Evolutionary conservation across 2,329 filamentous ascomycete species (phyloP).

Genomic region (Nemania sp.): DNA sequence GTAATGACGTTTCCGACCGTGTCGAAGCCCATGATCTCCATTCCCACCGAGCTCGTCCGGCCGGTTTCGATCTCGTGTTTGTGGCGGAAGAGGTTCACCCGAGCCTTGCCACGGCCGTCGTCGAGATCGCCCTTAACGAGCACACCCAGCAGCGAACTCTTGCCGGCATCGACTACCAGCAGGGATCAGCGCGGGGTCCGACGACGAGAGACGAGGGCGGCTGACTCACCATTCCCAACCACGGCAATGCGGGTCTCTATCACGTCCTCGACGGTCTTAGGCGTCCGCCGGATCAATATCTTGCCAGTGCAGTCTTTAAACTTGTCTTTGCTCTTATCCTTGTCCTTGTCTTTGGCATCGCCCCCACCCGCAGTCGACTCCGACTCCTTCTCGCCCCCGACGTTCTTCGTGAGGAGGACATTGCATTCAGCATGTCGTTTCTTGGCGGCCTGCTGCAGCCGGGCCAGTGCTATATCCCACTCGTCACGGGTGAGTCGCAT

Average conservation of each 20-base stretch:
- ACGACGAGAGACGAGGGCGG: constrained; percentile 11
- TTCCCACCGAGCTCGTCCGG: constrained; percentile 91
- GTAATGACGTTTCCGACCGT: constrained; percentile 80
- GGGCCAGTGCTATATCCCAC: constrained; percentile 73
- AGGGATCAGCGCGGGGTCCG: constrained; percentile 1
- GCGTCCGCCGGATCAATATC: constrained; percentile 76
- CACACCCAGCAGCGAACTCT: constrained; percentile 94
- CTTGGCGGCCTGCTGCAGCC: constrained; percentile 68
- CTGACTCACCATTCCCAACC: constrained; percentile 78
- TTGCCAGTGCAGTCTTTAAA: constrained; percentile 75
- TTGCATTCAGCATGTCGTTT: constrained; percentile 74
- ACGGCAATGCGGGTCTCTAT: constrained; percentile 97
- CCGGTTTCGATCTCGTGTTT: constrained; percentile 98
- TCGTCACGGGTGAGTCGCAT: constrained; percentile 76
- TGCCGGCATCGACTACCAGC: constrained; percentile 83
- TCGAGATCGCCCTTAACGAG: constrained; percentile 94
- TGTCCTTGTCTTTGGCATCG: constrained; percentile 64
- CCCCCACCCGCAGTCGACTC: constrained; percentile 50
- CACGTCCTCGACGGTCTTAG: constrained; percentile 77
- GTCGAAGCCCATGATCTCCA: constrained; percentile 99
- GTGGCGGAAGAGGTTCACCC: constrained; percentile 94
- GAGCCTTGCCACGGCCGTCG: constrained; percentile 89
- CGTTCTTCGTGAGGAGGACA: constrained; percentile 86
- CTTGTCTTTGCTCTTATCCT: constrained; percentile 59
- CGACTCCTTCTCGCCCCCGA: constrained; percentile 77